Evolutionary conservation across 2,329 filamentous ascomycete species (phyloP), one percentile per base, ranked within the genome.

Genomic region (Microsporum canis): DNA sequence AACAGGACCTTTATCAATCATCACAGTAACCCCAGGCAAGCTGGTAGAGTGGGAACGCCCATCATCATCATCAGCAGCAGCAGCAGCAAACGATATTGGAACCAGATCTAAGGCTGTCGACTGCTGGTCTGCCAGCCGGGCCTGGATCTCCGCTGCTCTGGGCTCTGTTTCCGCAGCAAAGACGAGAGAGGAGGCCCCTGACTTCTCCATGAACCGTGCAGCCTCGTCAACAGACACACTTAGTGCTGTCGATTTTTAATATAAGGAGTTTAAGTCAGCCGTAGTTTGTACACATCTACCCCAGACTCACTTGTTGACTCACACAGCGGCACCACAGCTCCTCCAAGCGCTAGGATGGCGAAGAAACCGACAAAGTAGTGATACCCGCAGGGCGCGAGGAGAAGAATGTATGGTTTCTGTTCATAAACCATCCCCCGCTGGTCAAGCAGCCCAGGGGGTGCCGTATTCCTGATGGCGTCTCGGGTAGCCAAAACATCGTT

Each of bases 291-390:
- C 14, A 17, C 29, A 5, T 5, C 29, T 33, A 33, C n/a, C 6
- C 10, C 3, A 55, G 34, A 14, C 29, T 55, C 10, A 17, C 29
- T 5, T 55, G 17, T 7, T 36, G 36, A 58, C 61, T 61, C 51
- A 66, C 65, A 53, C 31, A 79, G 73, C 3, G 77, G 78, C 5
- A 80, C 78, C 1, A 75, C 73, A 12, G 77, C 78, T 3, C 75
- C 78, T 17, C 77, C 77, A 1, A 78, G 63, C 6, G 78, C 77
- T 38, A 78, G 68, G n/a, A 78, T 71, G 3, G 77, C 74, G 33
- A 80, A 69, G 63, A 79, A 76, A 3, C 74, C 77, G n/a, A 79
- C 76, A 3, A 75, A 71, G 64, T 76, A 80, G 60, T 79, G 77
- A 65, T 79, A 79, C 3, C 78, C 74, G 5, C 76, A 76, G 2